Evolutionary conservation across 371 early-diverging fungal species (phyloP).

Genomic region (Mucor sp.): DNA sequence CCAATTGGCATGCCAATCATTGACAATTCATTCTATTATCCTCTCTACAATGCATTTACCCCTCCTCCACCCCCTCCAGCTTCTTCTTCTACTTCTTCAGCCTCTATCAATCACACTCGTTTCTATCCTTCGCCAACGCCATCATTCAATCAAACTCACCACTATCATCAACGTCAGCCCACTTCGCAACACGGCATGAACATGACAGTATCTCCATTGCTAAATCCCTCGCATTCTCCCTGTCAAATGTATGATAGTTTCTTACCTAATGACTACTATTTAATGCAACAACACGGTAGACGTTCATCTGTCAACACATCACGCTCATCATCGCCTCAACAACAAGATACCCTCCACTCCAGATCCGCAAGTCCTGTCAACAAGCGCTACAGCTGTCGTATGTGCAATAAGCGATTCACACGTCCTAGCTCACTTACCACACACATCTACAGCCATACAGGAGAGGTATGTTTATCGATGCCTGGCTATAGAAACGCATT

Average conservation of each 20-base stretch:
- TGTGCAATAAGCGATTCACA: conserved; percentile 38
- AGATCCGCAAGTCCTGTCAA: conserved; percentile 6
- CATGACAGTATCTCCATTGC: background rate
- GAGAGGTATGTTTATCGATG: conserved; percentile 28
- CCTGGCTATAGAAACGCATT: background rate
- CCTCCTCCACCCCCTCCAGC: background rate
- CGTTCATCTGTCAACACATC: background rate
- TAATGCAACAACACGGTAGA: background rate
- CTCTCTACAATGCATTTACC: background rate
- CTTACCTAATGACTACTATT: background rate
- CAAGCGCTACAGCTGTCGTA: conserved; percentile 28
- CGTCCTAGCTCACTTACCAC: conserved; percentile 38
- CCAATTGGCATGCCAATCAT: conserved; percentile 10
- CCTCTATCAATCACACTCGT: background rate
- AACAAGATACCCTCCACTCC: background rate
- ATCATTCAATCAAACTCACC: background rate
- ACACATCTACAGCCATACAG: conserved; percentile 42
- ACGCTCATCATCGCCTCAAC: background rate
- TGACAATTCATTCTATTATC: background rate
- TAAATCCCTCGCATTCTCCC: background rate
- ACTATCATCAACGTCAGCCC: background rate
- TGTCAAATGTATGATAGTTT: background rate
- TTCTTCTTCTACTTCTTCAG: background rate
- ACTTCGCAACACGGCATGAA: background rate
- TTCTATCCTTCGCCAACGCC: background rate